phyloP scores from a whole-genome alignment of 2,329 filamentous ascomycete genomes.

The Tothia fuscella region DNA sequence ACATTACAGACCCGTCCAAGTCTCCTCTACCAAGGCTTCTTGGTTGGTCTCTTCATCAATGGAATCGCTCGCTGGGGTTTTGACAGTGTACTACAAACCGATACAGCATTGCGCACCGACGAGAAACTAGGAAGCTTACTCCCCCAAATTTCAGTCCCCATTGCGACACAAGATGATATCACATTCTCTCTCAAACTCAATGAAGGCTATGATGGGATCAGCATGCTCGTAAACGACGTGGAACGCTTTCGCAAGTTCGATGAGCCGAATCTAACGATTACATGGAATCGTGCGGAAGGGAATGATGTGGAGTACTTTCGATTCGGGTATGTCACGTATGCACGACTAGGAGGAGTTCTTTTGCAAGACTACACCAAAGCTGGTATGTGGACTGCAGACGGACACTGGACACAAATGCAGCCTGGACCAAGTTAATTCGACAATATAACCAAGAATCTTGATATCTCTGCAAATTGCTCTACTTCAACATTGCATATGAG shows the following conservation, averaged over 20 bases:
- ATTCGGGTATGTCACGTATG: constrained; percentile 21
- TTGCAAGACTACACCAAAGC: constrained; percentile 21
- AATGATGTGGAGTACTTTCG: constrained; percentile 23
- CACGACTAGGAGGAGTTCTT: constrained; percentile 14
- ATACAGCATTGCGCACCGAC: neutral
- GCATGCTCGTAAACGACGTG: constrained; percentile 17
- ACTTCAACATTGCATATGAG: too few relatives aligned
- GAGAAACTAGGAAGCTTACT: constrained; percentile 5
- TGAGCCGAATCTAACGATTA: neutral
- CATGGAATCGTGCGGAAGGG: constrained; percentile 11
- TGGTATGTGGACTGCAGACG: constrained; percentile 19
- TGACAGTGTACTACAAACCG: constrained; percentile 15
- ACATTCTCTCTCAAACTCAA: constrained; percentile 2
- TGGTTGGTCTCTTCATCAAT: constrained; percentile 26
- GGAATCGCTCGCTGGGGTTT: constrained; percentile 27
- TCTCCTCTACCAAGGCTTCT: constrained; percentile 23
- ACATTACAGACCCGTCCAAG: constrained; percentile 24
- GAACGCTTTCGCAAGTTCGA: constrained; percentile 11
- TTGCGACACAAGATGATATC: neutral
- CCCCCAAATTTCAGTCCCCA: neutral
- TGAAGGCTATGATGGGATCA: constrained; percentile 13
- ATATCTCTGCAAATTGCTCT: too few relatives aligned
- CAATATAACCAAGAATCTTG: too few relatives aligned
- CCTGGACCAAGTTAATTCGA: neutral
- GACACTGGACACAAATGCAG: constrained; percentile 16